These are phyloP conservation scores for Prunus fruticosa DNA, from an alignment of 306 rosid genomes.

Conservation along the genomic window DNA sequence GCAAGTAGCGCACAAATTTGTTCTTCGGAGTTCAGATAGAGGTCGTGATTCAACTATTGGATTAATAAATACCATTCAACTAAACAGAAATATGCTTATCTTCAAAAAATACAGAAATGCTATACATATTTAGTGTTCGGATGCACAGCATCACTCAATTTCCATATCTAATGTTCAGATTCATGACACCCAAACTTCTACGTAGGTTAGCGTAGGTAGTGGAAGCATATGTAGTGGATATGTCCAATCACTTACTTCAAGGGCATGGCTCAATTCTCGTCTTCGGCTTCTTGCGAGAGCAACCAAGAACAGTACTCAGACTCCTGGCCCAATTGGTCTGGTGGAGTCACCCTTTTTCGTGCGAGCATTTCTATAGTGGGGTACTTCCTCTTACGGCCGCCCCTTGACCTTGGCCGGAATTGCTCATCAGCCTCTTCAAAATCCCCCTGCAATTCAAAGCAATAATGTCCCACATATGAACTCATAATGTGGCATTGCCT, in stretches of 20 bases:
- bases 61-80: too few relatives aligned
- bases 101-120: neutral
- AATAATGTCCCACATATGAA: neutral
- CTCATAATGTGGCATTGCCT: neutral
- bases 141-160: neutral
- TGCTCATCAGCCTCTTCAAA: slow-evolving; percentile 69
- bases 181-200: too few relatives aligned
- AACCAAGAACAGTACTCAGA: slow-evolving; percentile 27
- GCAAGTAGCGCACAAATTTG: too few relatives aligned
- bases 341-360: slow-evolving; percentile 74
- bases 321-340: slow-evolving; percentile 34
- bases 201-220: neutral
- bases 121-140: neutral
- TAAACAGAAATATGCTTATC: too few relatives aligned
- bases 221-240: neutral
- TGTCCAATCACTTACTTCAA: neutral
- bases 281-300: slow-evolving; percentile 17
- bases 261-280: neutral
- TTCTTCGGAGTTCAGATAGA: too few relatives aligned
- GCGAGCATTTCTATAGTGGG: slow-evolving; percentile 69
- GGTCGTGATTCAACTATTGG: too few relatives aligned
- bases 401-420: slow-evolving; percentile 72
- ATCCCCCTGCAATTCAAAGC: slow-evolving; percentile 57
- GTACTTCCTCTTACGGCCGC: slow-evolving; percentile 69
- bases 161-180: neutral